A percentile compares a stretch with the other conserved stretches of the same genome.
Evolutionary conservation across 192 early-diverging fungal genomes (phyloP).

Genomic region (Dissophora globulifera): DNA sequence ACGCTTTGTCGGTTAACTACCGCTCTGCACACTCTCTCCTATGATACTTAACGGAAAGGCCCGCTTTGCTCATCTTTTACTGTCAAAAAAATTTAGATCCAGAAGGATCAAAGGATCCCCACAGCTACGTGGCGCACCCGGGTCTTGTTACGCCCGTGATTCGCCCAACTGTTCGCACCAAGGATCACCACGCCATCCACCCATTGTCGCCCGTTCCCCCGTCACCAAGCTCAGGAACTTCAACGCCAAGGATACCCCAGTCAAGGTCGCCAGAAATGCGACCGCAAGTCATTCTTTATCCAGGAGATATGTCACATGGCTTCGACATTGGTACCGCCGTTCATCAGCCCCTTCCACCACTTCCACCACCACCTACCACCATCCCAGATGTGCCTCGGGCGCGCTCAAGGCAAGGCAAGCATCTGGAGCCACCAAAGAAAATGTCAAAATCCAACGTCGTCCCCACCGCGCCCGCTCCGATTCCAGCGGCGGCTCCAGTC

Average conservation of each 20-base stretch:
- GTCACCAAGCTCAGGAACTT: conserved; percentile 30
- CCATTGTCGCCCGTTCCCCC: conserved; percentile 29
- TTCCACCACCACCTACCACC: conserved; percentile 19
- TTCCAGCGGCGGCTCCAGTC: not conserved
- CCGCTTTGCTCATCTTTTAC: not conserved
- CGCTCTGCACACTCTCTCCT: too few species aligned
- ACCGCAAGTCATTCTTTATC: conserved; percentile 14
- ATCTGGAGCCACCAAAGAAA: not conserved
- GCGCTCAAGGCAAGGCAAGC: not conserved
- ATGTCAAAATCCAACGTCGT: conserved; percentile 1
- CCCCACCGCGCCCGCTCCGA: conserved; percentile 4
- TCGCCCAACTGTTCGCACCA: conserved; percentile 16
- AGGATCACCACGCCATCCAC: conserved; percentile 27
- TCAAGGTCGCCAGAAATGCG: conserved; percentile 38
- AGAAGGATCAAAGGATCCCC: conserved; percentile 4
- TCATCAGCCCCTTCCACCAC: conserved; percentile 37
- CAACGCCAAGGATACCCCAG: conserved; percentile 30
- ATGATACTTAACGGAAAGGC: too few species aligned
- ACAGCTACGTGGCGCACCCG: conserved; percentile 3
- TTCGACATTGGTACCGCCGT: conserved; percentile 18
- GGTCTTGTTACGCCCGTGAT: conserved; percentile 2
- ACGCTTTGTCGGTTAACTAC: too few species aligned
- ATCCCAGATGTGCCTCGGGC: conserved; percentile 5
- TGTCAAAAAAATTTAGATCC: conserved; percentile 6
- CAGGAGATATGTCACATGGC: conserved; percentile 4